These are phyloP conservation scores for Trypanosoma congolense DNA, from an alignment of 208 protist species.

Conservation along the genomic window DNA sequence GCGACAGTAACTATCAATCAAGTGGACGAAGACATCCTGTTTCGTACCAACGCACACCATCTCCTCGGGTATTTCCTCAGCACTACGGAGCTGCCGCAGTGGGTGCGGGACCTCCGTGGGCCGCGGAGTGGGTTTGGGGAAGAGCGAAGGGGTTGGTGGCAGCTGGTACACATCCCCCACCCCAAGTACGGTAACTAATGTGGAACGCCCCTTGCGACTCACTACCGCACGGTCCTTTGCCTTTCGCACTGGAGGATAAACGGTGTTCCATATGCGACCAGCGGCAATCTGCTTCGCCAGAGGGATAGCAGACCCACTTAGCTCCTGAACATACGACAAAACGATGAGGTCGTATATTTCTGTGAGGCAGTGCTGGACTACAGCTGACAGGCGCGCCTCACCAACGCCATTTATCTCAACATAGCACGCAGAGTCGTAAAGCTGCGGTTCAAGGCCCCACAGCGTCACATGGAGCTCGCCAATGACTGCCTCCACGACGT, in stretches of 20 bases:
- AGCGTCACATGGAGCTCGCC: constrained; percentile 63
- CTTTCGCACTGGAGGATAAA: constrained; percentile 16
- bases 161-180: constrained; percentile 30
- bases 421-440: constrained; percentile 58
- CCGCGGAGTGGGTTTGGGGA: constrained; percentile 14
- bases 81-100: constrained; percentile 25
- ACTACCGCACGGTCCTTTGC: constrained; percentile 17
- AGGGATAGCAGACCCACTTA: constrained; percentile 45
- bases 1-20: constrained; percentile 39
- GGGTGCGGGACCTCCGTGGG: constrained; percentile 35
- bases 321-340: constrained; percentile 45
- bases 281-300: constrained; percentile 78
- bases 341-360: constrained; percentile 84
- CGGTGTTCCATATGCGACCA: constrained; percentile 38
- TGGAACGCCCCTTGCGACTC: constrained; percentile 13
- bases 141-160: constrained; percentile 38
- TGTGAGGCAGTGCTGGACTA: constrained; percentile 80
- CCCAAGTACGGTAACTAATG: constrained; percentile 13
- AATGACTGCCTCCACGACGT: constrained; percentile 71
- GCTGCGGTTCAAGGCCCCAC: constrained; percentile 50
- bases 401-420: constrained; percentile 62
- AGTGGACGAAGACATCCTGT: constrained; percentile 42
- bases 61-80: constrained; percentile 24
- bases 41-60: constrained; percentile 43
- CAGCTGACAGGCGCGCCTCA: constrained; percentile 41